Evolutionary conservation across 2,329 filamentous ascomycete species (phyloP).

Genomic region (Aspergillus persii): DNA sequence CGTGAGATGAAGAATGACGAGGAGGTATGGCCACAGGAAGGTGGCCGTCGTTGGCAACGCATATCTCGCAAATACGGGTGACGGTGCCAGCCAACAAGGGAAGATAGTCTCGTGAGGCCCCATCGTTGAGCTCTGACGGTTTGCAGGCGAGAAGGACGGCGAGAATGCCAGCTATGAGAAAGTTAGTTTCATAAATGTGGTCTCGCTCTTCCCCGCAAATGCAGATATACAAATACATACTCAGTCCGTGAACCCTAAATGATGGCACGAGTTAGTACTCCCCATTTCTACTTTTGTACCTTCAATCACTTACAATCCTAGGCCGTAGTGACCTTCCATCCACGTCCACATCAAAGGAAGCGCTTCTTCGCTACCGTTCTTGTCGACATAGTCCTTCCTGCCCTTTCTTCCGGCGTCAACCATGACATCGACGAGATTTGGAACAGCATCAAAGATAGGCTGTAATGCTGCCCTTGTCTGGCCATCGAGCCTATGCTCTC

Average conservation of each 20-base stretch:
- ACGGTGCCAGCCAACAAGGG: conserved; percentile 37
- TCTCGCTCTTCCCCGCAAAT: not conserved
- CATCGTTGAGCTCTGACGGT: conserved; percentile 28
- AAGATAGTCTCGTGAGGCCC: conserved; percentile 22
- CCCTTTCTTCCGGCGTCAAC: conserved; percentile 35
- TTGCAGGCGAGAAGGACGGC: conserved; percentile 36
- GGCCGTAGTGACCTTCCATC: conserved; percentile 34
- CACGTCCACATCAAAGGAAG: conserved; percentile 44
- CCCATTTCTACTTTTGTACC: not conserved
- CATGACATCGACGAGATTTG: conserved; percentile 32
- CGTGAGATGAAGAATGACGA: conserved; percentile 13
- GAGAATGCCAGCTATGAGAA: conserved; percentile 35
- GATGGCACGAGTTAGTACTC: conserved; percentile 2
- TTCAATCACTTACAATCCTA: conserved; percentile 36
- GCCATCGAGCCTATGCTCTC: conserved; percentile 24
- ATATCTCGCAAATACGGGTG: conserved; percentile 35
- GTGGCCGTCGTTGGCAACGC: conserved; percentile 35
- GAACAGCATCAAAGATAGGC: conserved; percentile 28
- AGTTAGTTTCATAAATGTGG: not conserved
- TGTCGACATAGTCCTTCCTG: conserved; percentile 26
- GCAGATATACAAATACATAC: conserved; percentile 10
- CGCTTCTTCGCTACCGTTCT: conserved; percentile 29
- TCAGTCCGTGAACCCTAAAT: conserved; percentile 29
- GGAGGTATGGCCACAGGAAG: conserved; percentile 38
- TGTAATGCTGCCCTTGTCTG: conserved; percentile 18